phyloP scores from a whole-genome alignment of 768 basidiomycete genomes.

The Trametes maxima region DNA sequence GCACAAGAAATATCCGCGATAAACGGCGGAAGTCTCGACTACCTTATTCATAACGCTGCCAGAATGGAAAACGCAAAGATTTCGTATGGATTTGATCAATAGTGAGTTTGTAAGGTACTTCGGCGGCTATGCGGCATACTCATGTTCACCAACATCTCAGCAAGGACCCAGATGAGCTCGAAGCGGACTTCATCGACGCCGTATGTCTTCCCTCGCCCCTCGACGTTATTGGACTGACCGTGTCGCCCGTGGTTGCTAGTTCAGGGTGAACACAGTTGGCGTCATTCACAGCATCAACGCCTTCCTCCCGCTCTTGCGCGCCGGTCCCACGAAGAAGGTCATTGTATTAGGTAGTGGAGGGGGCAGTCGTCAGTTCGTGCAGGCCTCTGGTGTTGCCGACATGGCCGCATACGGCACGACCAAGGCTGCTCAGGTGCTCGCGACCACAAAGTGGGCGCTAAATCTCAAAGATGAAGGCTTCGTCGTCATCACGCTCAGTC shows the following conservation, averaged over 20 bases:
- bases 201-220: constrained; percentile 10
- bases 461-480: constrained; percentile 30
- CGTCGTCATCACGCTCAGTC: constrained; percentile 3
- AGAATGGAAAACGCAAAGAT: background rate
- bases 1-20: background rate
- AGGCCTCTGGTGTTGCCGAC: constrained; percentile 12
- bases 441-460: constrained; percentile 39
- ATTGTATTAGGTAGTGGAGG: constrained; percentile 35
- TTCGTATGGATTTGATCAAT: background rate
- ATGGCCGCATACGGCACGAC: constrained; percentile 36
- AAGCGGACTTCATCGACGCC: constrained; percentile 10
- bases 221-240: background rate
- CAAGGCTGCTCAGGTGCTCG: constrained; percentile 42
- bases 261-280: constrained; percentile 39
- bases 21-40: constrained; percentile 4
- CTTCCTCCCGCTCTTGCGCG: constrained; percentile 41
- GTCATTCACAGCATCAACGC: constrained; percentile 38
- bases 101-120: background rate
- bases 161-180: constrained; percentile 3
- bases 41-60: constrained; percentile 5
- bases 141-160: background rate
- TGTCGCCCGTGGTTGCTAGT: constrained; percentile 19
- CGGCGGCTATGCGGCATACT: background rate
- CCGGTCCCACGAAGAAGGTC: constrained; percentile 38
- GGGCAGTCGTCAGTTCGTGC: constrained; percentile 32